Evolutionary conservation across 805 yeast genomes (phyloP).

Genomic region (Candida yuanshanica): DNA sequence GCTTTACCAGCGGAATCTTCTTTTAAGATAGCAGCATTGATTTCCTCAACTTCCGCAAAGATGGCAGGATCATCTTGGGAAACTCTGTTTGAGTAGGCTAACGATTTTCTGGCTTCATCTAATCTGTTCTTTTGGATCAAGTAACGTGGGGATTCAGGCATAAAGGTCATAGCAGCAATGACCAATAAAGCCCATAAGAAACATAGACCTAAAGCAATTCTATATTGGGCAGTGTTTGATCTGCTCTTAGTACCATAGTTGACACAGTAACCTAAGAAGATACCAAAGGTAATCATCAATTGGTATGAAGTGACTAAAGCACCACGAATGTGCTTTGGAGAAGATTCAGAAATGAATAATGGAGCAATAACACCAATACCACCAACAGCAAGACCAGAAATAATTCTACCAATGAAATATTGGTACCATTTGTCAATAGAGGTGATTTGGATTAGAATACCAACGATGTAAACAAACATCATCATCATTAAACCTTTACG

Average conservation of each 20-base stretch:
- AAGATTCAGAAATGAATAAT: slow-evolving; percentile 61
- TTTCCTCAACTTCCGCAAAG: slow-evolving; percentile 49
- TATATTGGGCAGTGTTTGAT: slow-evolving; percentile 71
- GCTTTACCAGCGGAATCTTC: slow-evolving; percentile 61
- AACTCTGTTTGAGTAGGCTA: slow-evolving; percentile 55
- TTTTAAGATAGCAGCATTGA: slow-evolving; percentile 55
- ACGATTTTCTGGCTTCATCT: slow-evolving; percentile 57
- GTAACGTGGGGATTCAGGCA: slow-evolving; percentile 74
- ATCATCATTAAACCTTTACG: slow-evolving; percentile 55
- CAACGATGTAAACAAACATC: slow-evolving; percentile 60
- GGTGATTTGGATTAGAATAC: slow-evolving; percentile 63
- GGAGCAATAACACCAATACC: slow-evolving; percentile 73
- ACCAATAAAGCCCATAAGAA: slow-evolving; percentile 40
- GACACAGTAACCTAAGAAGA: slow-evolving; percentile 70
- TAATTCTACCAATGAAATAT: slow-evolving; percentile 59
- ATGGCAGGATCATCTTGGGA: slow-evolving; percentile 48
- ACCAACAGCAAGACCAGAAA: slow-evolving; percentile 77
- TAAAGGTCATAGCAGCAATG: slow-evolving; percentile 36
- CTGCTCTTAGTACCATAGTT: slow-evolving; percentile 57
- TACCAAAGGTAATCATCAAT: slow-evolving; percentile 65
- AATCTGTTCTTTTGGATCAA: slow-evolving; percentile 47
- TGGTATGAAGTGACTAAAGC: slow-evolving; percentile 66
- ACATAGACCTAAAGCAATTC: slow-evolving; percentile 61
- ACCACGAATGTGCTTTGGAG: slow-evolving; percentile 70
- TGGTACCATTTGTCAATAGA: slow-evolving; percentile 55